These are phyloP conservation scores for Fusarium marasasianum DNA, from an alignment of 2,329 filamentous ascomycete species.

Conservation along the genomic window DNA sequence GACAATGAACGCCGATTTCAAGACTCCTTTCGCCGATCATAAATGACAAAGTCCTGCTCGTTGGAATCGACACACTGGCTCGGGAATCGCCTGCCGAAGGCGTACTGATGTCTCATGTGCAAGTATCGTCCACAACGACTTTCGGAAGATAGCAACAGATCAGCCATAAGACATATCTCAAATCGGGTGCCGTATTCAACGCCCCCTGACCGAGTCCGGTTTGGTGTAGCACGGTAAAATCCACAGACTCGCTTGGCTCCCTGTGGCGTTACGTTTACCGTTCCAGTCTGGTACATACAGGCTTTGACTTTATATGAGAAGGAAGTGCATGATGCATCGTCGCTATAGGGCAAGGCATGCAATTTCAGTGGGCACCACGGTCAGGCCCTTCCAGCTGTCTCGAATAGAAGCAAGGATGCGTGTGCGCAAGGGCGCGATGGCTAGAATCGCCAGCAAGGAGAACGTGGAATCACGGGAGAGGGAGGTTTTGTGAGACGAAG, in stretches of 20 bases:
- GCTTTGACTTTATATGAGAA: slow-evolving; percentile 3
- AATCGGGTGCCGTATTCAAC: neutral
- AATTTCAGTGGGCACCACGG: slow-evolving; percentile 4
- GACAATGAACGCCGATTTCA: slow-evolving; percentile 17
- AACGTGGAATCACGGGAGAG: slow-evolving; percentile 37
- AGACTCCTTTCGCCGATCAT: slow-evolving; percentile 19
- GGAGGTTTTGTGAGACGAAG: slow-evolving; percentile 31
- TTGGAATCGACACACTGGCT: neutral
- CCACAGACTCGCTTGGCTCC: slow-evolving; percentile 30
- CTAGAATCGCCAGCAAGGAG: slow-evolving; percentile 20
- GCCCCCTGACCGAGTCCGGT: slow-evolving; percentile 3
- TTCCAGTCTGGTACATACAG: slow-evolving; percentile 29
- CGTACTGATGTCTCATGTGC: slow-evolving; percentile 13
- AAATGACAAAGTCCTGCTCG: slow-evolving; percentile 21
- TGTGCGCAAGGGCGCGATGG: slow-evolving; percentile 16
- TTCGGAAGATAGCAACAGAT: slow-evolving; percentile 12
- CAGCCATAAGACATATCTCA: slow-evolving; percentile 4
- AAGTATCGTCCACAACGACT: slow-evolving; percentile 7
- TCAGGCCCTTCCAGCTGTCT: slow-evolving; percentile 16
- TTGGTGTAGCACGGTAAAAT: slow-evolving; percentile 20
- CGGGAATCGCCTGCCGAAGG: slow-evolving; percentile 4
- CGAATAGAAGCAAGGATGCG: slow-evolving; percentile 19
- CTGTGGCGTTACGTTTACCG: slow-evolving; percentile 26
- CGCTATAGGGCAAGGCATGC: slow-evolving; percentile 7
- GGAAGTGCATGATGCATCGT: slow-evolving; percentile 5